Percentiles rank a stretch among this genome's conserved stretches.
Evolutionary conservation across 2,329 filamentous ascomycete genomes (phyloP).

Genomic region (Juglanconis juglandina): DNA sequence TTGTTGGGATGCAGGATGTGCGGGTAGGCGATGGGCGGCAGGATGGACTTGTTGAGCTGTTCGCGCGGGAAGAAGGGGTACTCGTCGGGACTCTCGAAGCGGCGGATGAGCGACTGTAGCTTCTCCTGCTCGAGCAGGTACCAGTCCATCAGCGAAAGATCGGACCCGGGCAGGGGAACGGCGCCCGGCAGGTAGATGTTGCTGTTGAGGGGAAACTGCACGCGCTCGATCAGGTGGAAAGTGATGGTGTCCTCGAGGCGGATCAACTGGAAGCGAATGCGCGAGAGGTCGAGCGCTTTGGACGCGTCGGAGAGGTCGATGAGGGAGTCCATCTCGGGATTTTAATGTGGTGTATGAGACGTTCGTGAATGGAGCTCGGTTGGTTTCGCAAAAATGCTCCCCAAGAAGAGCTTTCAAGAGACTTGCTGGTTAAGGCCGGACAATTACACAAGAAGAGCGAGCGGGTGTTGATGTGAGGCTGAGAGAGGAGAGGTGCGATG

Average conservation of each 20-base stretch:
- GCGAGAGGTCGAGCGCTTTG: constrained; percentile 81
- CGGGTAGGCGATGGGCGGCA: constrained; percentile 86
- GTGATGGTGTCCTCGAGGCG: constrained; percentile 97
- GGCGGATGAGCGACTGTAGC: constrained; percentile 86
- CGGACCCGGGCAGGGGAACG: constrained; percentile 69
- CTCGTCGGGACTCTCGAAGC: constrained; percentile 94
- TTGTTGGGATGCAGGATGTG: constrained; percentile 81
- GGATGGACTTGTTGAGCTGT: constrained; percentile 72
- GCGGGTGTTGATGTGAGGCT: too few species aligned
- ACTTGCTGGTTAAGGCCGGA: too few species aligned
- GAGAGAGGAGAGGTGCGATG: too few species aligned
- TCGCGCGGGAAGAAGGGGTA: constrained; percentile 87
- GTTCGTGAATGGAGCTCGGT: not conserved
- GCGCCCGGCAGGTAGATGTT: constrained; percentile 81
- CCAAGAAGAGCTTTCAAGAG: not conserved
- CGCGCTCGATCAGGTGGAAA: constrained; percentile 93
- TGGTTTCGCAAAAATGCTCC: not conserved
- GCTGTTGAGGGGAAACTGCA: constrained; percentile 91
- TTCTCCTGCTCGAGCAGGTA: constrained; percentile 86
- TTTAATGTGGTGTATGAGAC: not conserved
- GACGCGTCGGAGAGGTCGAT: constrained; percentile 83
- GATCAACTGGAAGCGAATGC: constrained; percentile 91
- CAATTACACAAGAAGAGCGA: too few species aligned
- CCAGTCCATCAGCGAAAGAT: constrained; percentile 89
- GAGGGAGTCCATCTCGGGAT: constrained; percentile 73